Percentiles rank a stretch among this genome's conserved stretches.
These are phyloP conservation scores for Calocybe gambosa DNA, from an alignment of 1,284 basidiomycete genomes.

Conservation along the genomic window DNA sequence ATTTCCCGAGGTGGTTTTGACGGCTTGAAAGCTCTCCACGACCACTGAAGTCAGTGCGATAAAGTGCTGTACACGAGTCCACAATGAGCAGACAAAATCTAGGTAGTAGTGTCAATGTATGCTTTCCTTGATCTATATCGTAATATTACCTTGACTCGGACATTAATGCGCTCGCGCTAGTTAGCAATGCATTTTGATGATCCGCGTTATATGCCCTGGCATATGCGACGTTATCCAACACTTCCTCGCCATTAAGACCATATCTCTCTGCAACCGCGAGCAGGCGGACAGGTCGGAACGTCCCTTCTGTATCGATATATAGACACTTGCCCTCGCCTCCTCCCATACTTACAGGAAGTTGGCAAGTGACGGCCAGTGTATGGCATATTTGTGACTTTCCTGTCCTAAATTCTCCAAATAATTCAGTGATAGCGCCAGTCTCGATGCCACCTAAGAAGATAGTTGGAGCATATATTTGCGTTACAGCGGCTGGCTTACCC, in stretches of 20 bases:
- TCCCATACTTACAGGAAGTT: conserved; percentile 95
- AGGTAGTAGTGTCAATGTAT: conserved; percentile 6
- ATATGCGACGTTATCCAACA: conserved; percentile 97
- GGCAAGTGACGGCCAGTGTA: conserved; percentile 96
- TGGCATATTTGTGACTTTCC: conserved; percentile 99
- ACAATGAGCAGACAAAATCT: conserved; percentile 97
- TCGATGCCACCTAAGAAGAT: conserved; percentile 79
- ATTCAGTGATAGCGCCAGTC: conserved; percentile 96
- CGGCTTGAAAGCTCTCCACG: conserved; percentile 94
- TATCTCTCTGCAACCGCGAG: conserved; percentile 94
- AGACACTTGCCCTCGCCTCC: conserved; percentile 99
- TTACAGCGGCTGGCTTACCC: conserved; percentile 43
- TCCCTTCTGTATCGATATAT: conserved; percentile 99
- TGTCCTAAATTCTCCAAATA: conserved; percentile 98
- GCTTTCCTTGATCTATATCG: neutral
- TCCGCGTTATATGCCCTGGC: conserved; percentile 98
- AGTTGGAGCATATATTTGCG: conserved; percentile 11
- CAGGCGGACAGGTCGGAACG: conserved; percentile 94
- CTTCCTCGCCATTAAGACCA: conserved; percentile 95
- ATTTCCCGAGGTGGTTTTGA: conserved; percentile 97
- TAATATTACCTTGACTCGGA: conserved; percentile 81
- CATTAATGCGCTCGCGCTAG: conserved; percentile 95
- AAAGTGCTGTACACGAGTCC: conserved; percentile 94
- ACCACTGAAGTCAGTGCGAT: conserved; percentile 94
- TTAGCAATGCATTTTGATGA: conserved; percentile 89